Evolutionary conservation across 805 yeast genomes (phyloP).

Genomic region (Metschnikowia amazonensis): DNA sequence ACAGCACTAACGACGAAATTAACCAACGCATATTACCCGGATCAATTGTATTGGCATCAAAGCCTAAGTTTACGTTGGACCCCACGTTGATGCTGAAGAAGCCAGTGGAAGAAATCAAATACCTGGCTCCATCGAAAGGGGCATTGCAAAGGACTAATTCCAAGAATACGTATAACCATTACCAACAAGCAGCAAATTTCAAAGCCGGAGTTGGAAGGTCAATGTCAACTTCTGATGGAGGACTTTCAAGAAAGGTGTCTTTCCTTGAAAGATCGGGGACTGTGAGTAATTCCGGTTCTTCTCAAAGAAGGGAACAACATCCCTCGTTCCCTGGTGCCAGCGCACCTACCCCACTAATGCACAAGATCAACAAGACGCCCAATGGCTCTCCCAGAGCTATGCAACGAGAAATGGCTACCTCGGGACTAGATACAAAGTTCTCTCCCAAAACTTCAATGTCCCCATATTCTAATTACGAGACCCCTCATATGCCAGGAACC

Average conservation of each 20-base stretch:
- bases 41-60: constrained; percentile 16
- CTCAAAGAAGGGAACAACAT: constrained; percentile 1
- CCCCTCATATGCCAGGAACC: neutral
- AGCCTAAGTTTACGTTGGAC: neutral
- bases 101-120: constrained; percentile 2
- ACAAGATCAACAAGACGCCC: neutral
- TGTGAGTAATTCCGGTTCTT: constrained; percentile 3
- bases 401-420: neutral
- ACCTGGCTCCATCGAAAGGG: constrained; percentile 6
- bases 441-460: neutral
- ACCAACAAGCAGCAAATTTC: constrained; percentile 24
- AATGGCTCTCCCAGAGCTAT: neutral
- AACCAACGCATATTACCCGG: constrained; percentile 17
- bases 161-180: constrained; percentile 30
- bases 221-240: constrained; percentile 11
- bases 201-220: constrained; percentile 12
- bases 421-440: neutral
- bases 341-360: constrained; percentile 5
- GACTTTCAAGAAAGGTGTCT: constrained; percentile 6
- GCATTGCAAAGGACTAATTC: constrained; percentile 21
- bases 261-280: constrained; percentile 9
- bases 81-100: constrained; percentile 3
- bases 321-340: neutral
- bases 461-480: neutral
- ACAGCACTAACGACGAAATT: constrained; percentile 12